Evolutionary conservation across 2,329 filamentous ascomycete genomes (phyloP).

Genomic region (Cryphonectria japonica): DNA sequence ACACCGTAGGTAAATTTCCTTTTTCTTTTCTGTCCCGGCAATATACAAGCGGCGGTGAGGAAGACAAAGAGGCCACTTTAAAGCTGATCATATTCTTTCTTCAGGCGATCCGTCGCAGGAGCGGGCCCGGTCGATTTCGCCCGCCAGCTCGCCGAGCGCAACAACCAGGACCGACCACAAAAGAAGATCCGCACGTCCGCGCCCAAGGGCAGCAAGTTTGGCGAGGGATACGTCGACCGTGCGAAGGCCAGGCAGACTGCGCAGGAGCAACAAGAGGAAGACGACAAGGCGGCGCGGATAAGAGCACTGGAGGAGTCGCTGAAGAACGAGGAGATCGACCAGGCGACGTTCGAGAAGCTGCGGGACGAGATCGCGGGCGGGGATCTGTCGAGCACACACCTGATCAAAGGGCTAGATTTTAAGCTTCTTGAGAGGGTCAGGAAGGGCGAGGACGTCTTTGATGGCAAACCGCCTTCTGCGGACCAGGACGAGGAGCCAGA

Average conservation of each 20-base stretch:
- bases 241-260: conserved; percentile 62
- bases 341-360: conserved; percentile 75
- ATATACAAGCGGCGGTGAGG: background rate
- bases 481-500: conserved; percentile 43
- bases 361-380: conserved; percentile 80
- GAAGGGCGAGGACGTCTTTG: conserved; percentile 69
- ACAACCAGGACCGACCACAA: conserved; percentile 55
- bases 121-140: conserved; percentile 71
- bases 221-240: conserved; percentile 82
- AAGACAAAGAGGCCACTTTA: background rate
- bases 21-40: no score
- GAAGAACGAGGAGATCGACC: conserved; percentile 83
- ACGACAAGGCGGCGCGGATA: conserved; percentile 66
- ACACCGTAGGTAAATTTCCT: conserved; percentile 69
- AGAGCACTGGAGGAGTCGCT: conserved; percentile 80
- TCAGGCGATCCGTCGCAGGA: conserved; percentile 66
- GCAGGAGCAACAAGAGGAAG: conserved; percentile 50
- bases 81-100: background rate
- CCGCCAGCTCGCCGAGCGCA: conserved; percentile 79
- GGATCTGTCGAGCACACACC: conserved; percentile 77
- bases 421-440: conserved; percentile 73
- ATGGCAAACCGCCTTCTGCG: conserved; percentile 37
- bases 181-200: conserved; percentile 80
- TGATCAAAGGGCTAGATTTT: conserved; percentile 91
- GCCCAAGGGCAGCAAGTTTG: conserved; percentile 82